Conservation (phyloP, 495 filamentous ascomycete species). For the Glutinoglossum americanum region DNA sequence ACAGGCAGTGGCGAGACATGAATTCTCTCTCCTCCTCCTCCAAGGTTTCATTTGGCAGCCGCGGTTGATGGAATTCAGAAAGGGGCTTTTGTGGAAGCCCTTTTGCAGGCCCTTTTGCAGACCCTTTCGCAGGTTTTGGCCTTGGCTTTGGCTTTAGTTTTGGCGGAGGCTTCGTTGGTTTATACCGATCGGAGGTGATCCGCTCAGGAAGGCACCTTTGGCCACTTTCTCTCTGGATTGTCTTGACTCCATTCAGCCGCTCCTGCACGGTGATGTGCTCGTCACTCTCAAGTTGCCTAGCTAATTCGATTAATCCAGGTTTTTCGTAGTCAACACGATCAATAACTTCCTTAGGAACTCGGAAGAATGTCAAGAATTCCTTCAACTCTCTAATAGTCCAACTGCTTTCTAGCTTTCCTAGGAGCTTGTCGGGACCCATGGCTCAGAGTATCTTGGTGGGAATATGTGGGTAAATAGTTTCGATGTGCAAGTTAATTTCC, state of each 20-base stretch:
- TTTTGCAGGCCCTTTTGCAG: too few species aligned
- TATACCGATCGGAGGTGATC: background rate
- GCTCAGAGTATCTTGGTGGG: too few species aligned
- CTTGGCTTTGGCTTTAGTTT: too few species aligned
- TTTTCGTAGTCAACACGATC: background rate
- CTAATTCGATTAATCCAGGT: background rate
- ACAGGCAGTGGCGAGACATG: background rate
- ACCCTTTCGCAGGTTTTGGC: too few species aligned
- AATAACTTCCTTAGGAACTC: background rate
- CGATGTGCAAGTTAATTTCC: too few species aligned
- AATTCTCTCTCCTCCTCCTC: background rate
- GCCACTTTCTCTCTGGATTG: background rate
- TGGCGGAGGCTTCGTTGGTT: background rate
- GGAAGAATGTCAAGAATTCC: background rate
- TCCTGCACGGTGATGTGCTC: background rate
- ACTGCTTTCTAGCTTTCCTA: background rate
- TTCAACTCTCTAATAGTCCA: background rate
- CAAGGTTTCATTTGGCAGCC: background rate
- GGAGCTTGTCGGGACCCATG: too few species aligned
- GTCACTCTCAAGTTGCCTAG: background rate
- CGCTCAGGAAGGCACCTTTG: background rate
- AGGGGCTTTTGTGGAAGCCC: too few species aligned
- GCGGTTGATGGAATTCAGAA: background rate
- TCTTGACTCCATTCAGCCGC: background rate
- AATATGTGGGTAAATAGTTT: too few species aligned